phyloP scores from a whole-genome alignment of 148 eudicot species.

The Salicornia ramosissima region DNA sequence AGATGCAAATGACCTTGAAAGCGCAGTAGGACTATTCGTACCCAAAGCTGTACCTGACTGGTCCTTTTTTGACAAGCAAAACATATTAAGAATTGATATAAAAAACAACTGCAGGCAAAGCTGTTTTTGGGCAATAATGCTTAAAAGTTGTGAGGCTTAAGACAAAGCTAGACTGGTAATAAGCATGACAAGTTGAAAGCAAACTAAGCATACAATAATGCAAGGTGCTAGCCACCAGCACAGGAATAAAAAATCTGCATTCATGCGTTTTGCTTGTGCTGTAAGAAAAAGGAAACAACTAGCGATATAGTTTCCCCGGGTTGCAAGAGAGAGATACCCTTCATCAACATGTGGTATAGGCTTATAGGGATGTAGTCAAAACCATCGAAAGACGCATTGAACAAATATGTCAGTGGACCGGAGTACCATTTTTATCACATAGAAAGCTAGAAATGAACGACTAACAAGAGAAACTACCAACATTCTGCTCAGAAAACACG shows the following conservation, averaged over 20 bases:
- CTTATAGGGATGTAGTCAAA: not conserved
- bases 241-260: not conserved
- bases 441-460: not conserved
- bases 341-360: not conserved
- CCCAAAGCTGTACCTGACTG: conserved; percentile 2
- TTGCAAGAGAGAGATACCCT: not conserved
- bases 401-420: not conserved
- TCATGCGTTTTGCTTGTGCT: not conserved
- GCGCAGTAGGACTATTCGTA: conserved; percentile 10
- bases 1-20: conserved; percentile 14
- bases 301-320: not conserved
- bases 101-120: not conserved
- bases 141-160: not conserved
- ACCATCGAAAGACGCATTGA: not conserved
- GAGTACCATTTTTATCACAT: not conserved
- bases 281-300: not conserved
- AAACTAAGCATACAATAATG: not conserved
- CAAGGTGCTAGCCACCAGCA: not conserved
- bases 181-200: conserved; percentile 12
- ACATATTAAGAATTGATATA: not conserved
- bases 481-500: not conserved
- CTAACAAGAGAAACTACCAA: not conserved
- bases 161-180: not conserved
- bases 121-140: not conserved
- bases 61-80: conserved; percentile 14